Conservation (phyloP, 2,329 filamentous ascomycete species). For the Phaeosphaeriaceae sp. region DNA sequence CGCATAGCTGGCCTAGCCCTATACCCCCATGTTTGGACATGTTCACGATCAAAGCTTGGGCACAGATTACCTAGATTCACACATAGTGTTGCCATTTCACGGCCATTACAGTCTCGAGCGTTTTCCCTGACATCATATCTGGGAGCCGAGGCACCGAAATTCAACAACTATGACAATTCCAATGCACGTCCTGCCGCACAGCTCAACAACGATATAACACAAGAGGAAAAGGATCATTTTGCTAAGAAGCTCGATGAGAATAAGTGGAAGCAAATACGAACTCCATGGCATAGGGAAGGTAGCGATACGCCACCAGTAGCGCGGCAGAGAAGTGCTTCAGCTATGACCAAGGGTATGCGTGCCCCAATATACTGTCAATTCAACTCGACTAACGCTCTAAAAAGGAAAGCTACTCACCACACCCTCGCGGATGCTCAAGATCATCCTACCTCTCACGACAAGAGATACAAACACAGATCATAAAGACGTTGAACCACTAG, state of each 20-base stretch:
- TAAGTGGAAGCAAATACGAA: constrained; percentile 63
- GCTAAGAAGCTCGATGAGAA: constrained; percentile 51
- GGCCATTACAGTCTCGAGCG: constrained; percentile 11
- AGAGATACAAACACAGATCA: constrained; percentile 64
- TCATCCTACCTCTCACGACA: constrained; percentile 76
- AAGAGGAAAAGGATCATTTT: constrained; percentile 56
- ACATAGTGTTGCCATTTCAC: not conserved
- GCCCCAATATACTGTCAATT: not conserved
- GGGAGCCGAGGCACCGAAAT: constrained; percentile 18
- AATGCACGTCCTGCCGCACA: constrained; percentile 48
- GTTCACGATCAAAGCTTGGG: constrained; percentile 15
- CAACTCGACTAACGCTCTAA: constrained; percentile 8
- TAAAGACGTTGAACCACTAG: constrained; percentile 81
- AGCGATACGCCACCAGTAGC: constrained; percentile 64
- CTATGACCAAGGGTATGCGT: constrained; percentile 67
- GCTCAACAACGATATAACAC: constrained; percentile 52
- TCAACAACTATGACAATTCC: constrained; percentile 35
- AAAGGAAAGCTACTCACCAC: constrained; percentile 80
- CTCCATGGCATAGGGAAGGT: constrained; percentile 71
- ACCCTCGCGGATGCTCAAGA: constrained; percentile 78
- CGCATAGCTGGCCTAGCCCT: constrained; percentile 32
- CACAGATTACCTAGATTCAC: constrained; percentile 4
- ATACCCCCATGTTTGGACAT: constrained; percentile 22
- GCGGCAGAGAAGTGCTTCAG: constrained; percentile 57
- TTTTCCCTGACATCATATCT: constrained; percentile 18